Conservation (phyloP, 768 basidiomycete genomes). For the Russula foetens region DNA sequence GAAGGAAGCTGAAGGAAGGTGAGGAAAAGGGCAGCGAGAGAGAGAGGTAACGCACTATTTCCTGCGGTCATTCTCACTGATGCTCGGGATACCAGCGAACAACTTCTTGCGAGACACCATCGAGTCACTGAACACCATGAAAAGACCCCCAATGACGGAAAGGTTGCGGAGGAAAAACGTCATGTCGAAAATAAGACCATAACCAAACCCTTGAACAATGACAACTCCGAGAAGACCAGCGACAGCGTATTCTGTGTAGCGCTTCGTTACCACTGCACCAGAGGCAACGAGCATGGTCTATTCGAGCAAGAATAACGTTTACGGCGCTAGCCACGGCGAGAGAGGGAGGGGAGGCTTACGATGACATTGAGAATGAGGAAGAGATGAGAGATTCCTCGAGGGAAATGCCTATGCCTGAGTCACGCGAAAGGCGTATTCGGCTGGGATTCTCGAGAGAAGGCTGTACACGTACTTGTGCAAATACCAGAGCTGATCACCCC, state of each 20-base stretch:
- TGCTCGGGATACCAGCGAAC: slow-evolving; percentile 84
- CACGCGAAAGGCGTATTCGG: neutral
- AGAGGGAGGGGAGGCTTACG: slow-evolving; percentile 42
- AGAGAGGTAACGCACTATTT: slow-evolving; percentile 70
- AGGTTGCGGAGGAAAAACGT: slow-evolving; percentile 99
- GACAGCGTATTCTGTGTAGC: slow-evolving; percentile 82
- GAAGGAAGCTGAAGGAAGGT: slow-evolving; percentile 74
- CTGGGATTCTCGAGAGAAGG: slow-evolving; percentile 10
- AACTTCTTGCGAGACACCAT: slow-evolving; percentile 80
- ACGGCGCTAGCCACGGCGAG: neutral
- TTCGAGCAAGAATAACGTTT: neutral
- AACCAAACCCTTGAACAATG: slow-evolving; percentile 93
- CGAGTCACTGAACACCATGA: slow-evolving; percentile 98
- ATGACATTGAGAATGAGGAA: slow-evolving; percentile 90
- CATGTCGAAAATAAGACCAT: slow-evolving; percentile 98
- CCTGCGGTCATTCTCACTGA: slow-evolving; percentile 93
- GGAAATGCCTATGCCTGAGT: slow-evolving; percentile 85
- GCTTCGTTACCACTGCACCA: slow-evolving; percentile 76
- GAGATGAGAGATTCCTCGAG: slow-evolving; percentile 89
- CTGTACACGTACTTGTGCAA: slow-evolving; percentile 70
- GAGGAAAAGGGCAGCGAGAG: slow-evolving; percentile 2
- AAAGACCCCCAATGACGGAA: slow-evolving; percentile 92
- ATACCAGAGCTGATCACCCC: slow-evolving; percentile 98
- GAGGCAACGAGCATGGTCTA: slow-evolving; percentile 89
- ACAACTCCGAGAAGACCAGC: slow-evolving; percentile 87